Evolutionary conservation across 352 stramenopile species (phyloP), one percentile per base, ranked within the genome.

Genomic region (Saprolegnia diclina): DNA sequence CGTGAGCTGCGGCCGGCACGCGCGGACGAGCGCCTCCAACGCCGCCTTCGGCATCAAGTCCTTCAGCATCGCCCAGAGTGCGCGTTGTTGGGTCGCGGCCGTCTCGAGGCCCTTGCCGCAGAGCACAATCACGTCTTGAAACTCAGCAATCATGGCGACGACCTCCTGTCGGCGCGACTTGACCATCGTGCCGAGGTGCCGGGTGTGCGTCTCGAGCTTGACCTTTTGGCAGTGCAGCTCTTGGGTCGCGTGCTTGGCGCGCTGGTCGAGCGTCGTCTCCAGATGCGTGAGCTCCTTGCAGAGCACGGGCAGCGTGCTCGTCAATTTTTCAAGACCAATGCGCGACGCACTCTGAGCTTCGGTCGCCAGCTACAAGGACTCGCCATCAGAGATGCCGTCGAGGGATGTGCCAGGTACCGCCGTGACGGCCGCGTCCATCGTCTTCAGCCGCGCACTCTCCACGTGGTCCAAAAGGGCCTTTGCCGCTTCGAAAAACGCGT

Each of bases 381-480:
- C 46, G 56, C 2, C n/a, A n/a, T 35, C 16, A 21, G n/a, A n/a
- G n/a, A n/a, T n/a, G n/a, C n/a, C n/a, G n/a, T n/a, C n/a, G n/a
- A n/a, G n/a, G n/a, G n/a, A n/a, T 16, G 16, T 44, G n/a, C 35
- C 42, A 64, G 16, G 32, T 52, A 65, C 56, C 24, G 19, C 56
- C 14, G 45, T n/a, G 21, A 52, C 45, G 2, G 56, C 56, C 22
- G 7, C 9, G 18, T 38, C 19, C 40, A 66, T 53, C 19, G 57
- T 56, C 19, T 54, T 26, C n/a, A 40, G 57, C 11, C 57, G 57
- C 26, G 53, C 11, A 16, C 13, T 42, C 0, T 54, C 57, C 21
- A 66, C 57, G 7, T 53, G 32, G 18, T 22, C 21, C 38, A 66
- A 0, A 18, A 66, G 57, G 37, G 29, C 29, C 38, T 66, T 37